Evolutionary conservation across 352 stramenopile species (phyloP).

Genomic region (Elongisporangium senticosum): DNA sequence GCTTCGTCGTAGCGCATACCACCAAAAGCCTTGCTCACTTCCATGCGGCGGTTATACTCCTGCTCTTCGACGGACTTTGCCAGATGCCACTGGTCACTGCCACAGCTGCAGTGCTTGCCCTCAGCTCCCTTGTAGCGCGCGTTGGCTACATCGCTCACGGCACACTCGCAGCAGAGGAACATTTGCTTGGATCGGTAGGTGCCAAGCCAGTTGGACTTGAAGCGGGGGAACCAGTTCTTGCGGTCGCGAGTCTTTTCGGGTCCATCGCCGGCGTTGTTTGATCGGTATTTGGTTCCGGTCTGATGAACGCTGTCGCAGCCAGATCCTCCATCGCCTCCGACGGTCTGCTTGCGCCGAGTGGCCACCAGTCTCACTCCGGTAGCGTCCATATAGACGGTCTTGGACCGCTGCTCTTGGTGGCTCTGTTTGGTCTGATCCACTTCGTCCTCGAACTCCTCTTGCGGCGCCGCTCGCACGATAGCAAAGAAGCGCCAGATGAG

Average conservation of each 20-base stretch:
- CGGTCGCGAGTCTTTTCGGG: conserved; percentile 84
- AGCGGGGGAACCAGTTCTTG: conserved; percentile 84
- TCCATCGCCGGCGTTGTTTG: conserved; percentile 68
- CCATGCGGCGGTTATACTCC: conserved; percentile 82
- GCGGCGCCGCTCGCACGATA: background rate
- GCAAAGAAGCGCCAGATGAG: background rate
- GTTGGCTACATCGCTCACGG: conserved; percentile 28
- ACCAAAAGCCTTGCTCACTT: conserved; percentile 75
- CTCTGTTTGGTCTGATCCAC: background rate
- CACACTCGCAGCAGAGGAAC: conserved; percentile 82
- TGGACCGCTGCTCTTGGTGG: background rate
- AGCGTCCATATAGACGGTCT: background rate
- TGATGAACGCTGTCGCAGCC: conserved; percentile 40
- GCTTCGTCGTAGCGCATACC: conserved; percentile 82
- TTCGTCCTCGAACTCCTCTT: background rate
- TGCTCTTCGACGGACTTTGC: conserved; percentile 76
- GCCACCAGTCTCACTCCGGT: background rate
- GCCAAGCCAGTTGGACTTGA: conserved; percentile 86
- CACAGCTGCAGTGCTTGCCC: conserved; percentile 76
- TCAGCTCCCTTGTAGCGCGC: conserved; percentile 73
- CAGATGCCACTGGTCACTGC: conserved; percentile 78
- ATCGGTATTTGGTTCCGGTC: conserved; percentile 55
- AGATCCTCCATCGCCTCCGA: background rate
- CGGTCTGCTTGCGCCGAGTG: background rate
- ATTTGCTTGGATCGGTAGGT: conserved; percentile 85